Base-by-base conservation (phyloP, 1,139 yeast genomes). In the Geotrichum restrictum region DNA sequence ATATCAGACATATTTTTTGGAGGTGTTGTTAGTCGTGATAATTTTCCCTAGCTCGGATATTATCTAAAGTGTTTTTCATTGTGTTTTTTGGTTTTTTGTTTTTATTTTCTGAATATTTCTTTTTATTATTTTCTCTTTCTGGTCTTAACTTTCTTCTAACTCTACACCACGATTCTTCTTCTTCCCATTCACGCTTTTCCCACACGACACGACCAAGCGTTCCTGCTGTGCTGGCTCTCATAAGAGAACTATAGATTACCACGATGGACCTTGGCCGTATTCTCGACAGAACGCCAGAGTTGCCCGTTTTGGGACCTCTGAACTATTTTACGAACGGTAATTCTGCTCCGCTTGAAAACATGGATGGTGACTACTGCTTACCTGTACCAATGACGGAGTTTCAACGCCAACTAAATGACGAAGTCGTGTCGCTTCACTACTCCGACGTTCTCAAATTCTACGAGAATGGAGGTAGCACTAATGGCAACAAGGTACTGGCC, bases 341-440 rank as follows among this genome's bases (percentile, higher is more conserved):
- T 18, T 49, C 45, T 22, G 40, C 73, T 27, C 19, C 34, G 24
- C 11, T 13, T 22, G 37, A 29, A 27, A 64, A 69, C 70, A 6
- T 68, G 3, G 78, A 83, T 1, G 87, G 91, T 8, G 95, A 86
- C 62, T 88, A 88, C 67, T 79, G 81, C 67, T 73, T 91, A 41
- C 88, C 95, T 0, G 87, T 95, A 3, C 91, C 96, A 2, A 82
- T 91, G 84, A 82, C 87, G 56, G 89, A 86, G 57, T 85, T 88
- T 60, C 98, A 93, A 66, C 85, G 83, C 62, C 95, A 88, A 64
- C 76, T 93, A 51, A 87, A 93, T n/a, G 96, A 91, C 69, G 96
- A 89, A 65, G 89, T 93, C 29, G 86, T 93, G 6, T 86, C 96
- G 1, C 73, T 89, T 43, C 98, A 93, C 68, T 89, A 89, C 64